Base-by-base conservation (phyloP, 2,329 filamentous ascomycete genomes). In the Aspergillus neoniger region DNA sequence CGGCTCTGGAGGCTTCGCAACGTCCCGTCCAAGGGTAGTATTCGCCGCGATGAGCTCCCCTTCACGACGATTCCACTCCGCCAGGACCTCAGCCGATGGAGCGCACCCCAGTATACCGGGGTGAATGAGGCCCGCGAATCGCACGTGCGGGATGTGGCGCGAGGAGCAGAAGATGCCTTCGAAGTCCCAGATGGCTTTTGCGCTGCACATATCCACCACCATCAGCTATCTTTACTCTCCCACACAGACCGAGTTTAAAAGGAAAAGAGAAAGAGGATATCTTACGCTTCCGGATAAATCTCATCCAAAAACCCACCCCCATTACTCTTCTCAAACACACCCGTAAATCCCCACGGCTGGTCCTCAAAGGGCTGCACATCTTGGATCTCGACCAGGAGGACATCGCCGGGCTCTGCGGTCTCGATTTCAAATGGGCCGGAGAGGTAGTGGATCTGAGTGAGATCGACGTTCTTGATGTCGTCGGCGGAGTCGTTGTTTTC, bases 71-170 rank as follows among this genome's bases (percentile, higher is more conserved):
- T 96, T 96, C 93, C 93, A 96, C 55, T 86, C 88, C 0, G 85
- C 86, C 10, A 96, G 85, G 15, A 97, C 81, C 67, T 91, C 88
- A 3, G 86, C 80, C 0, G 91, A 94, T 0, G 93, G 93, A 0
- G 93, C 93, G 71, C 92, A 96, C 17, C 93, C 93, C 9, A 97
- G 81, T 65, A 97, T 96, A 4, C 93, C 93, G 0, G 93, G 93
- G 74, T 96, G 93, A 72, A 96, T 96, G 32, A 96, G 82, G 0
- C 93, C 92, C 0, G 92, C 87, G 73, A 96, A 96, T 44, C 91
- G 89, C 44, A 96, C 92, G 63, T 90, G 89, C 0, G 91, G 91
- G 63, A 95, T 91, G 74, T 97, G 93, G 15, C 92, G 86, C 6
- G 90, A 93, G 3, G 90, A 90, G 79, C 91, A 96, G 78, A 91